Evolutionary conservation across 257 asterid species (phyloP).

Genomic region (Ocimum tenuiflorum): DNA sequence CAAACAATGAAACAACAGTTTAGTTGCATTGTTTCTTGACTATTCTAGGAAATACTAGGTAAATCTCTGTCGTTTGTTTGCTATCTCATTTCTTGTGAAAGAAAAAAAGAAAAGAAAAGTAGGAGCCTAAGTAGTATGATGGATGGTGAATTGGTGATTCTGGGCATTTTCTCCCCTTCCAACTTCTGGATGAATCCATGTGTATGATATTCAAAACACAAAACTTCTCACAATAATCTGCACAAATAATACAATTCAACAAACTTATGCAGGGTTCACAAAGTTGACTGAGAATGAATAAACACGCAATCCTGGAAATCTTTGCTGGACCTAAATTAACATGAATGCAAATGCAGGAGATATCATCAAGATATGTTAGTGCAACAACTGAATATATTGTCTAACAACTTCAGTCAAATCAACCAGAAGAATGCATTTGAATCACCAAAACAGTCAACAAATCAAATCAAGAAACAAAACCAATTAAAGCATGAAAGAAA

Average conservation of each 20-base stretch:
- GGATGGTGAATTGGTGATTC: too few species aligned
- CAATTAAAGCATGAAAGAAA: conserved; percentile 1
- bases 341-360: too few species aligned
- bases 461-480: conserved; percentile 5
- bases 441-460: not conserved
- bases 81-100: too few species aligned
- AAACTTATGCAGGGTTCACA: not conserved
- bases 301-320: too few species aligned
- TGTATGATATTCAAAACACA: not conserved
- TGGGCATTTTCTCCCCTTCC: conserved; percentile 15
- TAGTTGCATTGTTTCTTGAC: too few species aligned
- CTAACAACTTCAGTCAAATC: conserved; percentile 12
- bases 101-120: too few species aligned
- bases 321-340: too few species aligned
- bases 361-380: not conserved
- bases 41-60: too few species aligned
- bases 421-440: conserved; percentile 14
- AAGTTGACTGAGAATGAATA: too few species aligned
- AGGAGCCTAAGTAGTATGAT: not conserved
- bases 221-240: not conserved
- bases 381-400: conserved; percentile 11
- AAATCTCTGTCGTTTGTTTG: not conserved
- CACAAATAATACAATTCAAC: not conserved
- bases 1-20: too few species aligned
- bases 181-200: conserved; percentile 29